Evolutionary conservation across 805 yeast genomes (phyloP), one percentile per base, ranked within the genome.

Genomic region (Pichia rugopelliculosa): DNA sequence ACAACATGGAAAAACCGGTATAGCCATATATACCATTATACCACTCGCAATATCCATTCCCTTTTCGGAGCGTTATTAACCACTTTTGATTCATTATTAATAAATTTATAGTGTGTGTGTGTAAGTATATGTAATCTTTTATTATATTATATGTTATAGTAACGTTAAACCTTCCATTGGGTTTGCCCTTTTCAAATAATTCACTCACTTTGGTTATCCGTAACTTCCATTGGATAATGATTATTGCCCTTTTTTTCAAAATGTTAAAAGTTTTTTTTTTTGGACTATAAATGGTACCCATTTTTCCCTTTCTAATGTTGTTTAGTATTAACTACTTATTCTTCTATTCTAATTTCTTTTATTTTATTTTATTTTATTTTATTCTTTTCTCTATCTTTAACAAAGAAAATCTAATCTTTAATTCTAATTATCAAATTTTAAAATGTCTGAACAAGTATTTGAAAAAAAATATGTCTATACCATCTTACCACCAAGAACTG

Each of bases 401-500:
- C 18, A 30, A 30, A 30, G 18, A 30, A 30, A 8, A 15, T 10
- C 9, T 26, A 30, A 30, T 30, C 34, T 30, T n/a, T n/a, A 30
- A 30, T 15, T 7, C 18, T 30, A 15, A 30, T n/a, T 11, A 15
- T 4, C 34, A 26, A 22, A 36, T 15, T 21, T 9, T 8, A 27
- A 11, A 36, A 56, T 56, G 56, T 53, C 58, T 46, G 60, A 57
- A 36, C 57, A 53, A 51, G 49, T 60, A 45, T 60, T 48, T 44
- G 50, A 48, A 44, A 48, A 48, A 37, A 40, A 48, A 48, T 48
- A 30, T 22, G 39, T 40, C 3, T 48, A 48, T 33, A 42, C 50
- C 17, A 61, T 67, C 13, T 53, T 63, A 39, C 68, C 66, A 41
- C 71, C 71, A 25, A 56, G 71, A 50, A 58, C 62, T 13, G 60